These are phyloP conservation scores for Aspergillus thermomutatus DNA, from an alignment of 2,329 filamentous ascomycete genomes.

Conservation along the genomic window DNA sequence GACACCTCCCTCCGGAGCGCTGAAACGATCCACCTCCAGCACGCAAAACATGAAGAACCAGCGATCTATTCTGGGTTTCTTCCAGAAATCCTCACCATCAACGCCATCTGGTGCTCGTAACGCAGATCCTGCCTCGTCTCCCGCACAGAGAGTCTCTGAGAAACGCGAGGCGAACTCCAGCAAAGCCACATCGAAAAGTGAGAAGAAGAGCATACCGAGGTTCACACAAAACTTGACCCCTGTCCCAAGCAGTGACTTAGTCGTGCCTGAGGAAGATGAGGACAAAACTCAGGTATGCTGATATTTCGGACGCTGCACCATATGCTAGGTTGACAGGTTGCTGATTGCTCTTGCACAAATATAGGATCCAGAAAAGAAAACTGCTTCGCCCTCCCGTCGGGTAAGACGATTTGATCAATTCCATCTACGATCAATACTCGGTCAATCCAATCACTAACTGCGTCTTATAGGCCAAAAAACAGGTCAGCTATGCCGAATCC, in stretches of 20 bases:
- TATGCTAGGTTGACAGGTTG: slow-evolving; percentile 35
- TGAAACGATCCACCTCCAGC: slow-evolving; percentile 41
- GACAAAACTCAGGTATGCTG: slow-evolving; percentile 35
- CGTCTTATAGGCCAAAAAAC: slow-evolving; percentile 53
- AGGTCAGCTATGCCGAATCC: slow-evolving; percentile 75
- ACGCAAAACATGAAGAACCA: slow-evolving; percentile 57
- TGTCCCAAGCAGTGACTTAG: slow-evolving; percentile 74
- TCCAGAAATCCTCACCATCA: slow-evolving; percentile 57
- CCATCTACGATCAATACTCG: slow-evolving; percentile 9
- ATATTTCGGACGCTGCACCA: slow-evolving; percentile 43
- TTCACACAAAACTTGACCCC: slow-evolving; percentile 60
- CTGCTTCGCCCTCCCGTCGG: slow-evolving; percentile 76
- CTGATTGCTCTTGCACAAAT: slow-evolving; percentile 12
- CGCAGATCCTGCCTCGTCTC: slow-evolving; percentile 36
- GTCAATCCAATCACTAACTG: background rate
- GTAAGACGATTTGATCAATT: slow-evolving; percentile 44
- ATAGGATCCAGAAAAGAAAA: slow-evolving; percentile 40
- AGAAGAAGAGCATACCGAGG: slow-evolving; percentile 38
- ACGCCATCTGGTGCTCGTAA: slow-evolving; percentile 33
- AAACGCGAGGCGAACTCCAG: slow-evolving; percentile 23
- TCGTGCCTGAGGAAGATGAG: slow-evolving; percentile 65
- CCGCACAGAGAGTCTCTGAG: slow-evolving; percentile 33
- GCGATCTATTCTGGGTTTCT: slow-evolving; percentile 75
- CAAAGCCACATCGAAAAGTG: slow-evolving; percentile 44
- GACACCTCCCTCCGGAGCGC: slow-evolving; percentile 32